Base-by-base conservation (phyloP, 768 basidiomycete species). In the Multifurca ochricompacta region DNA sequence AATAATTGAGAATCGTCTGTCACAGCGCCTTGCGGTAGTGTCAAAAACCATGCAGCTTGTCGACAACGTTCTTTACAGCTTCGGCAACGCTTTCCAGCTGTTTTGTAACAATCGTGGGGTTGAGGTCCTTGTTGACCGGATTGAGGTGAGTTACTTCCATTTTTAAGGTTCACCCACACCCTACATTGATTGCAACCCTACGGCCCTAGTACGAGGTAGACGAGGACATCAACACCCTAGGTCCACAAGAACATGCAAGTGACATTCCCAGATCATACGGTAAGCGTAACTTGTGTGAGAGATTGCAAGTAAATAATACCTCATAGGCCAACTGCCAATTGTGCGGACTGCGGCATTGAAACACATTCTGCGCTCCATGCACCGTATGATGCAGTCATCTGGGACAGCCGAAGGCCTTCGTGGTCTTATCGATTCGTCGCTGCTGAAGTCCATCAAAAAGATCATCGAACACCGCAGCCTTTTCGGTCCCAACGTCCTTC, bases 381-480 rank as follows among this genome's bases (percentile, higher is more conserved):
- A 96, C 62, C 83, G 96, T 27, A 91, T 98, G 82, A 96, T 99
- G 94, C 90, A 94, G 64, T 87, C 88, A 0, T 87, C 91, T 0
- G 95, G 95, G 8, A 87, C 89, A 3, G 84, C 92, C 4, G 96
- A 99, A 67, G 93, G 94, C 2, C 77, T 99, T 11, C 83, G 96
- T 14, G 94, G 92, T 30, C 74, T 99, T 34, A 92, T 97, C 53
- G 96, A 99, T 68, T 85, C 87, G 46, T 83, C 90, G 2, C 73
- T 98, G 19, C 72, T 93, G 53, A 81, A 82, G 63, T 89, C 88
- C 0, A 76, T 94, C 66, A 92, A 92, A 73, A 86, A 82, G 68
- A 87, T 98, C 40, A 83, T 98, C 61, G 80, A 87, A 61, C 74
- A 91, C 65, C 78, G 91, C 25, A 77, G 77, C 31, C 74, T 90